Evolutionary conservation across 768 basidiomycete species (phyloP).

Genomic region (Holtermannia corniformis): DNA sequence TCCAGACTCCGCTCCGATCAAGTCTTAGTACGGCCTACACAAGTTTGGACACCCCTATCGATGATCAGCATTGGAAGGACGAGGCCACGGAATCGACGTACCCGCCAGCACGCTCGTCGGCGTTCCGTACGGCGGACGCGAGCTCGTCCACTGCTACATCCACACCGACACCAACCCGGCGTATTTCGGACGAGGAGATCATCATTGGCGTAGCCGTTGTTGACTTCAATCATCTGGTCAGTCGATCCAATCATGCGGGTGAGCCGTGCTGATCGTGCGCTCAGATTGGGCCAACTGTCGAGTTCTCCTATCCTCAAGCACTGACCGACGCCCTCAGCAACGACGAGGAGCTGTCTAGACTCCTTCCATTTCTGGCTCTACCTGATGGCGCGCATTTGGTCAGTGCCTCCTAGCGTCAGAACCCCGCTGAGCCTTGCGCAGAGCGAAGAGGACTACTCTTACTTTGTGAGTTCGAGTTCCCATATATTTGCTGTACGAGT

Average conservation of each 20-base stretch:
- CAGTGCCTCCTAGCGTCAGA: slow-evolving; percentile 28
- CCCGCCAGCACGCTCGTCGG: neutral
- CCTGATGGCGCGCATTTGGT: slow-evolving; percentile 96
- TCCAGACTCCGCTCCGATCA: neutral
- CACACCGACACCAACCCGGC: neutral
- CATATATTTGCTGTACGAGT: no score
- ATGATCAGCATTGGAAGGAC: neutral
- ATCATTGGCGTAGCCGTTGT: slow-evolving; percentile 83
- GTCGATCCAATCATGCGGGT: slow-evolving; percentile 20
- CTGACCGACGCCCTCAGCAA: slow-evolving; percentile 51
- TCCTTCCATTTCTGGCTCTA: slow-evolving; percentile 87
- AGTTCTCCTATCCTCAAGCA: slow-evolving; percentile 46
- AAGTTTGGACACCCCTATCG: neutral
- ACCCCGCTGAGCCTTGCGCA: slow-evolving; percentile 31
- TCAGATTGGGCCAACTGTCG: slow-evolving; percentile 88
- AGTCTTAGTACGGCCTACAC: neutral
- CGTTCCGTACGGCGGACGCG: neutral
- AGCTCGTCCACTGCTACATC: neutral
- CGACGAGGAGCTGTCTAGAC: slow-evolving; percentile 72
- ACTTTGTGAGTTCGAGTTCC: slow-evolving; percentile 51
- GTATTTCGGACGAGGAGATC: slow-evolving; percentile 40
- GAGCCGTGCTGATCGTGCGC: neutral
- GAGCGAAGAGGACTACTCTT: slow-evolving; percentile 90
- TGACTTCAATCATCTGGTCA: slow-evolving; percentile 87
- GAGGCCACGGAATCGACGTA: neutral